Percentiles rank a stretch among this genome's conserved stretches.
These are phyloP conservation scores for Penicillium manginii DNA, from an alignment of 495 filamentous ascomycete genomes.

Conservation along the genomic window DNA sequence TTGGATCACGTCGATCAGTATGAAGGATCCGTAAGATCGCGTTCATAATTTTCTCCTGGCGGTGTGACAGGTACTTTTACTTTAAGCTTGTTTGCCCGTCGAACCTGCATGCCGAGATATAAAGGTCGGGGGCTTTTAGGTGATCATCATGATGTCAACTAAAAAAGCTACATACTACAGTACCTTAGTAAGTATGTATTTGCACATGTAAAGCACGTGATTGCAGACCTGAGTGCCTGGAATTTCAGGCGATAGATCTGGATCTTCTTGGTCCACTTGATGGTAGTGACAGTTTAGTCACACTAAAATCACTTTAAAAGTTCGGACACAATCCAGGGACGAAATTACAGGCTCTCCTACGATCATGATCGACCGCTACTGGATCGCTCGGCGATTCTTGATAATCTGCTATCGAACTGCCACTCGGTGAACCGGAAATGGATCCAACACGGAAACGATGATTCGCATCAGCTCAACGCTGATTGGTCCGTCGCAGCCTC, in stretches of 20 bases:
- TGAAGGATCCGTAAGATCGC: background rate
- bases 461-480: slow-evolving; percentile 33
- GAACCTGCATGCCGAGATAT: background rate
- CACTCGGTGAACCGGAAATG: slow-evolving; percentile 17
- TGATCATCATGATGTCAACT: slow-evolving; percentile 21
- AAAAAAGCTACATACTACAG: background rate
- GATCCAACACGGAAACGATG: slow-evolving; percentile 10
- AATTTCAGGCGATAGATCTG: background rate
- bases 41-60: background rate
- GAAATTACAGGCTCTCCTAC: background rate
- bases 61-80: slow-evolving; percentile 2
- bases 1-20: background rate
- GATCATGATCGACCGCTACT: slow-evolving; percentile 4
- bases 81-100: slow-evolving; percentile 13
- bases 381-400: slow-evolving; percentile 6
- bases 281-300: background rate
- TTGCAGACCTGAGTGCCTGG: background rate
- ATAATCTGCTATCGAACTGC: background rate
- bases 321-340: background rate
- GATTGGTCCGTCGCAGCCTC: slow-evolving; percentile 38
- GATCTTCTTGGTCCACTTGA: no score
- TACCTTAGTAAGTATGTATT: no score
- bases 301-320: no score
- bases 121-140: background rate
- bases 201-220: slow-evolving; percentile 16